Percentiles rank a stretch among this genome's conserved stretches.
Conservation (phyloP, 306 rosid species). For the Citrullus colocynthis region DNA sequence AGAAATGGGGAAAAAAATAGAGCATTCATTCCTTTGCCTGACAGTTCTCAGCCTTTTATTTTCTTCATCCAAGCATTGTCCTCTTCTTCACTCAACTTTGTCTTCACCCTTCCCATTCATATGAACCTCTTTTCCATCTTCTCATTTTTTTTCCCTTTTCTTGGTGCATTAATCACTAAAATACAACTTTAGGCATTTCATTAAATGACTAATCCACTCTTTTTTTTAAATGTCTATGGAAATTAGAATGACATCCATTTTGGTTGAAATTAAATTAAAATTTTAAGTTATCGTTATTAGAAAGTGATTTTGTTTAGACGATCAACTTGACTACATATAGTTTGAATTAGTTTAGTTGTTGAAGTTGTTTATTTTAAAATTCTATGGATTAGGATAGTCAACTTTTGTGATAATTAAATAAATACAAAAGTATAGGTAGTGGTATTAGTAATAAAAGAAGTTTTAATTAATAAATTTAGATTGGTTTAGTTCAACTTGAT, state of each 20-base stretch:
- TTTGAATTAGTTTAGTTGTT: background rate
- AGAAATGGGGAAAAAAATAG: background rate
- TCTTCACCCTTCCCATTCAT: background rate
- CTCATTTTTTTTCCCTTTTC: background rate
- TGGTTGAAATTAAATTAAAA: too few relatives aligned
- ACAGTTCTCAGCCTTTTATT: background rate
- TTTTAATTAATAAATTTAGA: background rate
- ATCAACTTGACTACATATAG: background rate
- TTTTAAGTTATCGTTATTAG: too few relatives aligned
- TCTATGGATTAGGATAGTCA: background rate
- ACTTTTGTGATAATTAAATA: background rate
- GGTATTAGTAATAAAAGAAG: background rate
- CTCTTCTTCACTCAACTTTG: conserved; percentile 4
- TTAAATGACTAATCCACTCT: background rate
- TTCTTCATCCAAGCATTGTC: background rate
- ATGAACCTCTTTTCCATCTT: background rate
- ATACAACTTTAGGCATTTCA: background rate
- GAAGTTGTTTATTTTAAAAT: background rate
- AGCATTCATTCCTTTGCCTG: conserved; percentile 5
- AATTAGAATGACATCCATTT: too few relatives aligned
- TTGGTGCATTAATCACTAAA: background rate
- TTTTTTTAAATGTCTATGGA: too few relatives aligned
- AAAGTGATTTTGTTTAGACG: background rate
- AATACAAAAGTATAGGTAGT: background rate
- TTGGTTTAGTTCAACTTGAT: background rate